phyloP scores from a whole-genome alignment of 2,329 filamentous ascomycete species.

The Fusarium guadeloupense region DNA sequence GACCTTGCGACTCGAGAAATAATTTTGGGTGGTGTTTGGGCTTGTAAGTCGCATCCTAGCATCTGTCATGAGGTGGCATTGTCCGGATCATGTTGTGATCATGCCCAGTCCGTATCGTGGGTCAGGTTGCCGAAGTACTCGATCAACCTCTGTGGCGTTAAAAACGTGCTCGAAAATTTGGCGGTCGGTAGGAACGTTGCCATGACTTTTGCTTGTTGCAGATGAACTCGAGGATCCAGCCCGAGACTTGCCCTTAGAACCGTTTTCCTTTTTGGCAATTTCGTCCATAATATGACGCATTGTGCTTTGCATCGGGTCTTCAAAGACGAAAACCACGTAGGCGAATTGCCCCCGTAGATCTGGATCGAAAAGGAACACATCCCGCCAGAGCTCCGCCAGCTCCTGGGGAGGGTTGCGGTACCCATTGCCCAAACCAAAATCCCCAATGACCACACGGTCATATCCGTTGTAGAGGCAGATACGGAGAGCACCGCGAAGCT shows the following conservation, averaged over 20 bases:
- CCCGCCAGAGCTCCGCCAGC: conserved; percentile 72
- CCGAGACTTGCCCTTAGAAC: conserved; percentile 49
- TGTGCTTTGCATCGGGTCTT: conserved; percentile 64
- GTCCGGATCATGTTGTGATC: conserved; percentile 53
- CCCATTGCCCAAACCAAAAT: conserved; percentile 71
- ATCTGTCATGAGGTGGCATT: conserved; percentile 17
- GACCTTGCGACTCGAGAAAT: conserved; percentile 7
- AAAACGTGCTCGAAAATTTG: conserved; percentile 66
- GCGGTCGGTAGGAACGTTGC: conserved; percentile 54
- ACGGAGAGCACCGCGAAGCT: conserved; percentile 74
- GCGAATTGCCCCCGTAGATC: conserved; percentile 70
- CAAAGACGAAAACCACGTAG: conserved; percentile 72
- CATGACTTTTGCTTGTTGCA: conserved; percentile 43
- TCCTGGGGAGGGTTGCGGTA: conserved; percentile 72
- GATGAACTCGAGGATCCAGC: conserved; percentile 42
- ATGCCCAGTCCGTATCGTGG: conserved; percentile 64
- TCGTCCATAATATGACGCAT: conserved; percentile 63
- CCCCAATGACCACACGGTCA: conserved; percentile 67
- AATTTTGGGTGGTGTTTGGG: conserved; percentile 3
- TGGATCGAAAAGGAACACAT: conserved; percentile 69
- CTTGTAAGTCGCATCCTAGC: not conserved
- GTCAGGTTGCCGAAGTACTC: conserved; percentile 61
- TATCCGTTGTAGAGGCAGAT: conserved; percentile 72
- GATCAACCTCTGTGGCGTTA: conserved; percentile 58
- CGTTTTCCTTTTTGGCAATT: conserved; percentile 60